Evolutionary conservation across 176 grass and related monocot genomes (phyloP), one percentile per base, ranked within the genome.

Genomic region (Avena eriantha): DNA sequence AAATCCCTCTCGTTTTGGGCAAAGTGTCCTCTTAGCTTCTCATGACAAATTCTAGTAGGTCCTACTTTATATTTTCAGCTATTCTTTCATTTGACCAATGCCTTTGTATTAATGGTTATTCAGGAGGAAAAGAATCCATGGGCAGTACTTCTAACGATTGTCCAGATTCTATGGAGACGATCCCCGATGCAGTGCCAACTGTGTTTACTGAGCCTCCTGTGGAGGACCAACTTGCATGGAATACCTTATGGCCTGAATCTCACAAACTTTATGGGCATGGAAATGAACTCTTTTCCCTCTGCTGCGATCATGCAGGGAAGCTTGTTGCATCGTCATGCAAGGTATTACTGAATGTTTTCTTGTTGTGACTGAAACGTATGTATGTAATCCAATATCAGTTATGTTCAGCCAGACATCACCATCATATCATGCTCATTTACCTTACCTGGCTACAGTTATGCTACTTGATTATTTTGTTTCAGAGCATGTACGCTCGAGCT

Each of bases 211-310:
- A 90, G 54, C 94, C 97, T 77, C 97, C 97, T 83, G 87, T 99
- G 10, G 97, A 99, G 85, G 97, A 99, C 55, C 89, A 99, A 87
- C 90, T 99, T 76, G 92, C 90, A 35, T 94, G 92, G 92, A 88
- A 99, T 92, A 96, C 94, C 33, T 86, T 99, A 54, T 99, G 94
- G 97, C 94, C 97, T 83, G 97, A 99, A 88, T 90, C 97, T 31
- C 97, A 96, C 82, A 99, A 99, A 91, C 89, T 99, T 48, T 96
- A 96, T 88, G 97, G 97, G 46, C 97, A 99, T 85, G 97, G 97
- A 55, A 99, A 99, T 3, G 90, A 96, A 86, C 87, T 99, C 53
- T 96, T 96, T 76, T 91, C 90, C 10, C 57, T 99, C 41, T 99
- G 92, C 81, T 96, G 92, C 45, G 91, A 96, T 87, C 88, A 94